phyloP scores from a whole-genome alignment of 2,329 filamentous ascomycete species.

The Sclerotinia sclerotiorum region DNA sequence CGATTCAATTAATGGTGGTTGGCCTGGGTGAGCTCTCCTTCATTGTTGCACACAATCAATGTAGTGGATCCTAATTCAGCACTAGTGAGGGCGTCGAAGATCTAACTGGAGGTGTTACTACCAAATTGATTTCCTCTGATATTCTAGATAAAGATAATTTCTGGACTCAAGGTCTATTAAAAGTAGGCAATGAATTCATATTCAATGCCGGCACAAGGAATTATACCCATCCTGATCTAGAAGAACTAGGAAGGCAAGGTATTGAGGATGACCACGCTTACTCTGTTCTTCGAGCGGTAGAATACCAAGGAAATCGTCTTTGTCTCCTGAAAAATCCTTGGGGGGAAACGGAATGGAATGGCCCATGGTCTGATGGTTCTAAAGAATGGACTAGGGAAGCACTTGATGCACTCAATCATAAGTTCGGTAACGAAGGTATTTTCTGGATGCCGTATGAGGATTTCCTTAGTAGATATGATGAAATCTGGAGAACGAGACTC shows the following conservation, averaged over 20 bases:
- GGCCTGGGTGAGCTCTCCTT: slow-evolving; percentile 41
- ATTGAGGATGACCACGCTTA: slow-evolving; percentile 59
- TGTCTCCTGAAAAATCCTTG: slow-evolving; percentile 55
- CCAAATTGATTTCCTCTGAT: slow-evolving; percentile 64
- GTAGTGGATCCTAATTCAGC: background rate
- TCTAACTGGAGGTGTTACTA: slow-evolving; percentile 66
- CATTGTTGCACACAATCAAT: background rate
- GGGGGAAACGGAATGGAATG: slow-evolving; percentile 60
- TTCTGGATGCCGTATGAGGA: slow-evolving; percentile 64
- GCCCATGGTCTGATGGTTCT: slow-evolving; percentile 46
- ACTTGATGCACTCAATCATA: slow-evolving; percentile 55
- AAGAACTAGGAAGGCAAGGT: slow-evolving; percentile 49
- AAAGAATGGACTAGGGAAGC: slow-evolving; percentile 60
- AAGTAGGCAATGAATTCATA: slow-evolving; percentile 76
- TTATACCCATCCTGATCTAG: slow-evolving; percentile 24
- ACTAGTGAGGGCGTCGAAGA: slow-evolving; percentile 53
- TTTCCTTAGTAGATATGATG: slow-evolving; percentile 57
- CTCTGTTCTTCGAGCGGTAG: slow-evolving; percentile 54
- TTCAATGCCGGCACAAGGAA: slow-evolving; percentile 52
- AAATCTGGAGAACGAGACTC: slow-evolving; percentile 59
- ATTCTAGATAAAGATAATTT: slow-evolving; percentile 77
- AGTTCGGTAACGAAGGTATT: slow-evolving; percentile 59
- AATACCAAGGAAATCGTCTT: slow-evolving; percentile 51
- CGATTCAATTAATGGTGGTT: slow-evolving; percentile 70
- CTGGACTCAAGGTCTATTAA: slow-evolving; percentile 76